Evolutionary conservation across 2,329 filamentous ascomycete species (phyloP).

Genomic region (Penicillium rolfsii): DNA sequence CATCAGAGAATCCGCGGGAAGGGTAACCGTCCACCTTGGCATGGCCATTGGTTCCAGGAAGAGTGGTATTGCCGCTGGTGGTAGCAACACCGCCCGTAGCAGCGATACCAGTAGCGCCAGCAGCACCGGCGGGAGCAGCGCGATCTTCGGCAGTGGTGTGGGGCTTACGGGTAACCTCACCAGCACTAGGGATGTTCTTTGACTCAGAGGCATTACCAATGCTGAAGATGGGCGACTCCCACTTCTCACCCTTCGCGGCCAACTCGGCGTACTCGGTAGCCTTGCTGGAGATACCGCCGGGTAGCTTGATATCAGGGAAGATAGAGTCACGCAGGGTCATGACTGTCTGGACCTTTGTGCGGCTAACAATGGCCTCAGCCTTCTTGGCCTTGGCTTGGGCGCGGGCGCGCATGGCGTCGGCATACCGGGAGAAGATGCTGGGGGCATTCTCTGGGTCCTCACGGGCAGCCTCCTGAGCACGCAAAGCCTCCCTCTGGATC

Average conservation of each 20-base stretch:
- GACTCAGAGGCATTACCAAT: slow-evolving; percentile 78
- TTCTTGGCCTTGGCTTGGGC: slow-evolving; percentile 77
- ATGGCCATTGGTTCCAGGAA: slow-evolving; percentile 10
- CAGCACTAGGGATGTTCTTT: slow-evolving; percentile 65
- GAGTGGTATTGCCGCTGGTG: slow-evolving; percentile 6
- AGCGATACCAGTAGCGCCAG: not conserved
- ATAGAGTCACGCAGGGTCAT: slow-evolving; percentile 87
- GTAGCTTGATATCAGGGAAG: slow-evolving; percentile 84
- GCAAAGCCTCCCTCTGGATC: slow-evolving; percentile 81
- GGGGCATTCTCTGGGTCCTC: slow-evolving; percentile 71
- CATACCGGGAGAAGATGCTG: slow-evolving; percentile 87
- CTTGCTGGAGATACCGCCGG: slow-evolving; percentile 88
- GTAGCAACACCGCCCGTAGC: slow-evolving; percentile 17
- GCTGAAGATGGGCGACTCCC: slow-evolving; percentile 92
- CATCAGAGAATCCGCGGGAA: slow-evolving; percentile 38
- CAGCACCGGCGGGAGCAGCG: slow-evolving; percentile 11
- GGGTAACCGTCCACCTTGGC: slow-evolving; percentile 22
- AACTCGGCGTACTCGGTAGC: slow-evolving; percentile 91
- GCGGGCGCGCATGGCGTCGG: slow-evolving; percentile 72
- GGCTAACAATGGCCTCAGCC: slow-evolving; percentile 61
- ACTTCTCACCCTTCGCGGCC: slow-evolving; percentile 83
- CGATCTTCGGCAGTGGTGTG: slow-evolving; percentile 49
- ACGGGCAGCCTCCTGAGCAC: slow-evolving; percentile 66
- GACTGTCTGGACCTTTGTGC: slow-evolving; percentile 78
- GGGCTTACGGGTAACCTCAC: slow-evolving; percentile 61